Base-by-base conservation (phyloP, 495 filamentous ascomycete species). In the Coniosporium apollinis region DNA sequence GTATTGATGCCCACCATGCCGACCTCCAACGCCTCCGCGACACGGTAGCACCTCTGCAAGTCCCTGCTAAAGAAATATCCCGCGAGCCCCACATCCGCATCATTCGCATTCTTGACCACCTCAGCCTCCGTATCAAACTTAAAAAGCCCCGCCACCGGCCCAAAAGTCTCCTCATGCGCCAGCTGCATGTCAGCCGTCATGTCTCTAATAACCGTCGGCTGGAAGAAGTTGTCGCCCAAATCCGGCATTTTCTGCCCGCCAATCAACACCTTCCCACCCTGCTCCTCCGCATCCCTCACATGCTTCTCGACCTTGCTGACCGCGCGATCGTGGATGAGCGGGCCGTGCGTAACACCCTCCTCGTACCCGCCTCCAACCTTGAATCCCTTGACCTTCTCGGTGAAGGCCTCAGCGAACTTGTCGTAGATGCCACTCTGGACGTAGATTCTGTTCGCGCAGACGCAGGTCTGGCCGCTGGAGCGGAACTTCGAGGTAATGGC, bases 391-490 rank as follows among this genome's bases (percentile, higher is more conserved):
- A 59, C 57, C 31, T 60, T 60, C 41, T 54, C 52, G 8, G 49
- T 42, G 37, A 60, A 56, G 9, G 45, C 48, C 21, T 47, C 37
- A 1, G 54, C 50, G 41, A 69, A 70, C 2, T 49, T 42, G 38
- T 61, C 57, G 46, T 61, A 61, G 37, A 61, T 57, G 26, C 56
- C 55, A 7, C 36, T 28, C 50, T 83, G 76, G 1, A 83, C 66
- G 48, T 78, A 83, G 26, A 83, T 64, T 0, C 77, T 52, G 50
- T 83, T 83, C 1, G 78, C 76, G 1, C 75, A 76, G 22, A 82
- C 74, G 47, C 78, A 83, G 0, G 78, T 77, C 50, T 83, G 78
- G 3, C 78, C 75, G 0, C 68, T 69, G 51, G 72, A 69, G 16
- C 75, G 65, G 65, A 75, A 80, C 43, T 80, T 80, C 22, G 70